A percentile compares a stretch with the other conserved stretches of the same genome.
Conservation (phyloP, 2,329 filamentous ascomycete genomes). For the Aspergillus carbonarius region DNA sequence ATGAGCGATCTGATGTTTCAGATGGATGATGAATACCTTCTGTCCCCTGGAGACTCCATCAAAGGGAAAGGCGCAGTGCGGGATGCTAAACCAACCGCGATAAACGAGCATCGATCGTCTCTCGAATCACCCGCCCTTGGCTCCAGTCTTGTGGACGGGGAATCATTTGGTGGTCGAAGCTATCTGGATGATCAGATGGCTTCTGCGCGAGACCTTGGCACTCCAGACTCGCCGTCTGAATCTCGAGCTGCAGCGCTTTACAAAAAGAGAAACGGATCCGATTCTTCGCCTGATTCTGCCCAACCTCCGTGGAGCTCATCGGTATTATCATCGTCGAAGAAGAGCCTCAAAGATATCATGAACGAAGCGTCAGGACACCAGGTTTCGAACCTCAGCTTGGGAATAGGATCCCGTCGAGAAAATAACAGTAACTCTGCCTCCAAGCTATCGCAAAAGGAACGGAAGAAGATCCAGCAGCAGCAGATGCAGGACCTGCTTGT, state of each 20-base stretch:
- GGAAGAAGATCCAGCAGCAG: constrained; percentile 76
- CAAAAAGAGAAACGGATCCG: constrained; percentile 26
- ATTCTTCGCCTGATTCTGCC: constrained; percentile 26
- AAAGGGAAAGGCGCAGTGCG: constrained; percentile 34
- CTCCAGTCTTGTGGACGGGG: constrained; percentile 26
- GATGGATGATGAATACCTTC: constrained; percentile 75
- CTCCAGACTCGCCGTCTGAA: constrained; percentile 28
- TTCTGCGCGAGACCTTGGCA: constrained; percentile 18
- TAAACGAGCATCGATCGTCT: constrained; percentile 20
- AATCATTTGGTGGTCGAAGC: constrained; percentile 26
- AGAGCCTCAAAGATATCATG: constrained; percentile 78
- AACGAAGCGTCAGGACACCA: constrained; percentile 54
- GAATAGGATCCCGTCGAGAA: constrained; percentile 49
- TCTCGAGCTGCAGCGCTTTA: constrained; percentile 19
- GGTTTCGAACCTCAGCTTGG: constrained; percentile 55
- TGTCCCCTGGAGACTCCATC: constrained; percentile 24
- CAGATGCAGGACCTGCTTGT: constrained; percentile 50
- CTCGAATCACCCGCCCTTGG: constrained; percentile 27
- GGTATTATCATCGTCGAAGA: constrained; percentile 59
- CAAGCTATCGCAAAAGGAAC: constrained; percentile 88
- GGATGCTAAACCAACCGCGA: constrained; percentile 17
- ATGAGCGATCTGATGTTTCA: constrained; percentile 81
- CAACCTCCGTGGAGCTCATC: constrained; percentile 55
- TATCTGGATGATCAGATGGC: constrained; percentile 33
- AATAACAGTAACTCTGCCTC: constrained; percentile 41